Base-by-base conservation (phyloP, 768 basidiomycete genomes). In the Naganishia randhawae region DNA sequence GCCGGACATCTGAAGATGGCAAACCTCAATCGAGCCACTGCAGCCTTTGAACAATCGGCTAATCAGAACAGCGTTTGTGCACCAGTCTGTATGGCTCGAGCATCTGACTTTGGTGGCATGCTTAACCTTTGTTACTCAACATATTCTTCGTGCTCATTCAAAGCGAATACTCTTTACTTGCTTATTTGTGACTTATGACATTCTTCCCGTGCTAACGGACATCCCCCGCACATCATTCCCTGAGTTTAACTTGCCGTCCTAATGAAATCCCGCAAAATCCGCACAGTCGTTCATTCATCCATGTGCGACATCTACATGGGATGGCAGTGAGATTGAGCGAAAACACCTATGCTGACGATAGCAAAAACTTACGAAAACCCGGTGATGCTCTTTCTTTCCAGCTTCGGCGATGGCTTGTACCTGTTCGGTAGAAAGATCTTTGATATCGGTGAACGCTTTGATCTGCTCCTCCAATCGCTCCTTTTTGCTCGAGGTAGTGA, bases 361-460 rank as follows among this genome's bases (percentile, higher is more conserved):
- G 17, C 22, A 4, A 1, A 3, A 9, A 61, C 57, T 25, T 39
- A 61, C 57, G 27, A 61, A 61, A 13, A 61, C 57, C 8, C 57
- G 37, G 37, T 61, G 57, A 16, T 61, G 57, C 37, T n/a, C 37
- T 41, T 61, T 39, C 57, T 61, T 61, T 41, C 57, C 57, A 19
- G 57, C 57, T 41, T 61, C 57, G 2, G 37, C 57, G 29, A 61
- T 61, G 3, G 19, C 57, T 22, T 29, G n/a, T 7, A 61, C 57
- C 39, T 61, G 57, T 13, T 61, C 37, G 1, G 41, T 19, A 4
- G 57, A 39, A 13, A 61, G 37, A 10, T 61, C 57, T 39, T 61
- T 61, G 22, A 41, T 41, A 13, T 61, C 57, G 7, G 50, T 41
- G 31, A 53, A 39, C 11, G 32, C 31, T n/a, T 32, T 27, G 35